phyloP scores from a whole-genome alignment of 192 early-diverging fungal genomes.

The Umbelopsis sp. region DNA sequence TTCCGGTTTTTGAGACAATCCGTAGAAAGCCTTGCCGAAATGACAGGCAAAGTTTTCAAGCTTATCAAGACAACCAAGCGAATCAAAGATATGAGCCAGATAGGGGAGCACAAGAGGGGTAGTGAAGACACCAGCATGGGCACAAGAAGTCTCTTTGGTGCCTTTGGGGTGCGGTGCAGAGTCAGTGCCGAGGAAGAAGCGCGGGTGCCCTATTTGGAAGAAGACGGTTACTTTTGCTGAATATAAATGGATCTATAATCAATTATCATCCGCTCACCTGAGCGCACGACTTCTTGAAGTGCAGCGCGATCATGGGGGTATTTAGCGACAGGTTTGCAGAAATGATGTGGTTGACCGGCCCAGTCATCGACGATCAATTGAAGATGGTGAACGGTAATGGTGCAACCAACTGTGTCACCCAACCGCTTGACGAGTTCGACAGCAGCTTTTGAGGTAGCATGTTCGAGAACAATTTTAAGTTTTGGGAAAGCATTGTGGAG shows the following conservation, averaged over 20 bases:
- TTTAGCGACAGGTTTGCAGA: slow-evolving; percentile 99
- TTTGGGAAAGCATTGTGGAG: slow-evolving; percentile 91
- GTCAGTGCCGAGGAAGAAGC: slow-evolving; percentile 97
- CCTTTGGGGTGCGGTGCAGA: slow-evolving; percentile 92
- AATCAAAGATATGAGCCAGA: slow-evolving; percentile 87
- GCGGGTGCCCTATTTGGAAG: slow-evolving; percentile 66
- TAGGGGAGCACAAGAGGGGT: slow-evolving; percentile 84
- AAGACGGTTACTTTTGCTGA: background rate
- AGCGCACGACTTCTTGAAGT: slow-evolving; percentile 75
- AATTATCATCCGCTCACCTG: slow-evolving; percentile 50
- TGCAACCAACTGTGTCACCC: slow-evolving; percentile 90
- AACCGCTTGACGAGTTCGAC: slow-evolving; percentile 91
- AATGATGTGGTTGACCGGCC: slow-evolving; percentile 96
- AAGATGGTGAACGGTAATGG: slow-evolving; percentile 96
- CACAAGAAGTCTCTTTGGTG: slow-evolving; percentile 80
- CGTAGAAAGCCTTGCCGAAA: slow-evolving; percentile 86
- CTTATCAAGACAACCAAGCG: slow-evolving; percentile 79
- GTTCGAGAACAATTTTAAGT: slow-evolving; percentile 94
- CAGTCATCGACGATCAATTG: slow-evolving; percentile 93
- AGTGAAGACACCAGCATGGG: slow-evolving; percentile 93
- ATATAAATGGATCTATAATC: background rate
- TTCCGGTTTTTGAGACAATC: slow-evolving; percentile 58
- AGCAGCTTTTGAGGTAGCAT: slow-evolving; percentile 93
- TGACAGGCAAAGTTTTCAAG: slow-evolving; percentile 84
- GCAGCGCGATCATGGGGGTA: slow-evolving; percentile 90